Evolutionary conservation across 805 yeast species (phyloP), one percentile per base, ranked within the genome.

Genomic region (Cyberlindnera lachancei): DNA sequence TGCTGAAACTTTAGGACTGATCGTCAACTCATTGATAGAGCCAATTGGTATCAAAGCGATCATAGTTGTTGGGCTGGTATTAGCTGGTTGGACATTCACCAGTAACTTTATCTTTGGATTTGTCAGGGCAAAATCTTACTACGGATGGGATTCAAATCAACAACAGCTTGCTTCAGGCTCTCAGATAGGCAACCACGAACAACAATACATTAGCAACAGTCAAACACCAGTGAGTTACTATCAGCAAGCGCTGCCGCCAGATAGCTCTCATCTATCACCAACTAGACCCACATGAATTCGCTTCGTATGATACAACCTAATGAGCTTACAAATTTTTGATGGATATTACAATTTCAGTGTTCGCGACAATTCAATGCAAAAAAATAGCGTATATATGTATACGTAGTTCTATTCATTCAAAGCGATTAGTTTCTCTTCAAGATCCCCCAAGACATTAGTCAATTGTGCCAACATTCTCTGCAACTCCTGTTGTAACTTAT

Each of bases 101-200:
- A 68, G 77, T 18, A 82, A 82, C 48, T 75, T 80, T 40, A 54
- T 73, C 3, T 72, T 77, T 50, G 88, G 88, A 1, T 81, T 75
- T 41, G 59, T 79, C 4, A 59, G 85, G 34, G 86, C 66, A 9
- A 63, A 59, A 35, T 55, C 58, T 6, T 63, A 62, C 36, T 63
- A 62, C 35, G 66, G 66, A 4, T 51, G 55, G 55, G 30, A 38
- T 16, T 33, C 29, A 10, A 23, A 32, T 10, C 25, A 31, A 11
- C 40, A 34, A 18, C 29, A 31, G 12, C 35, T 30, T n/a, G n/a
- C n/a, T n/a, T n/a, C n/a, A n/a, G n/a, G n/a, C n/a, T n/a, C n/a
- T n/a, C n/a, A n/a, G n/a, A n/a, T n/a, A n/a, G n/a, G n/a, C n/a
- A n/a, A n/a, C n/a, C n/a, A n/a, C n/a, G n/a, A n/a, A n/a, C n/a